These are phyloP conservation scores for Cunninghamia lanceolata DNA, from an alignment of 75 land plant species.

Conservation along the genomic window DNA sequence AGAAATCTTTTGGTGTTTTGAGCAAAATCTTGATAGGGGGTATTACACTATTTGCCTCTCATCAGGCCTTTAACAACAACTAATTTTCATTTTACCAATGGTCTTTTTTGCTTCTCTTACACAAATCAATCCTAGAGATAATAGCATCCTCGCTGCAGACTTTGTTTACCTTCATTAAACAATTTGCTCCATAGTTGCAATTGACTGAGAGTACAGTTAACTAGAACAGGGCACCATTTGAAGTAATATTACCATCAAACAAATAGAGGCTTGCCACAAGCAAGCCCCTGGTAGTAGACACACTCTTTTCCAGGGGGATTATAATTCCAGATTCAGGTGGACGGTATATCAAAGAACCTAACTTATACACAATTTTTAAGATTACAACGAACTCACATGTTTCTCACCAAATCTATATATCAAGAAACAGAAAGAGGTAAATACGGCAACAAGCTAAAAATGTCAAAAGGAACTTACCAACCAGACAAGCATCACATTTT, in stretches of 20 bases:
- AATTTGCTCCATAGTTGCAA: not conserved
- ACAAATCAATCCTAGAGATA: not conserved
- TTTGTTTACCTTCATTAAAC: not conserved
- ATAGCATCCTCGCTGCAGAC: not conserved
- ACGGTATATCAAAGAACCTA: not conserved
- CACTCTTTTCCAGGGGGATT: not conserved
- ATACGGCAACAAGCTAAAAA: too few species aligned
- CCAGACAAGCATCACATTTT: conserved; percentile 66
- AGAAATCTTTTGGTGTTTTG: too few species aligned
- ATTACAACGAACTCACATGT: not conserved
- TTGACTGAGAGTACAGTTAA: not conserved
- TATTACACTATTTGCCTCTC: too few species aligned
- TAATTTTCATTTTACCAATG: not conserved
- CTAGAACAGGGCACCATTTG: not conserved
- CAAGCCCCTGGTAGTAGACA: not conserved
- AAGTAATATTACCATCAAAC: not conserved
- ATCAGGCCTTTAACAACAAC: not conserved
- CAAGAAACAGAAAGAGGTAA: not conserved
- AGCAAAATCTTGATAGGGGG: too few species aligned
- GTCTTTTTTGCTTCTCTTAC: not conserved
- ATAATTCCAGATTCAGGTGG: not conserved
- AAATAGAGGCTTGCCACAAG: not conserved
- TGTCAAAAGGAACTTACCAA: conserved; percentile 36
- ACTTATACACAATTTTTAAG: not conserved
- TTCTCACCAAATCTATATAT: not conserved